Base-by-base conservation (phyloP, 2,329 filamentous ascomycete genomes). In the Hymenoscyphus repandus region DNA sequence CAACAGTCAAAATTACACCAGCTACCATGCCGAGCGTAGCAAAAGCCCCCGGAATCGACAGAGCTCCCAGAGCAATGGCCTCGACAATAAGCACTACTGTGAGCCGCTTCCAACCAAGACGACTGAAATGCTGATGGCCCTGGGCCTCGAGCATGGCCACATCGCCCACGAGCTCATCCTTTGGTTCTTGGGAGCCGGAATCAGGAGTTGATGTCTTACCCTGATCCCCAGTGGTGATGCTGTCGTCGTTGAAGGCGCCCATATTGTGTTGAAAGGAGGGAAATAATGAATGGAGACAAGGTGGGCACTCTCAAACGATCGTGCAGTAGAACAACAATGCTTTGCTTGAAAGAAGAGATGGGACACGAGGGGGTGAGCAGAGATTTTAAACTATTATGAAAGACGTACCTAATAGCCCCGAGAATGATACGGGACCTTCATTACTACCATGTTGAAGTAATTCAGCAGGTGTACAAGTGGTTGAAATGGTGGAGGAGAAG, bases 1-100 rank as follows among this genome's bases (percentile, higher is more conserved):
- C 58, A 18, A 64, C 31, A 3, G 49, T 53, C 6, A 45, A 46
- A 40, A 63, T 61, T 7, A 64, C 52, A 45, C 61, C 62, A 22
- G 51, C 53, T 3, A 62, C 52, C 61, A 64, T 61, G 17, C 61
- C 61, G 20, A 63, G 48, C 1, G 58, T 58, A 5, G 61, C 61
- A 39, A 62, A 62, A 6, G 60, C 60, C 11, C 33, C 39, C 2
- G 60, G 61, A 18, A 62, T 56, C 7, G 55, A 58, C 6, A 63
- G 47, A 40, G 49, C 52, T 13, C 61, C 74, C 22, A 76, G 67
- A 6, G 73, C 72, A 53, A 76, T 74, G 30, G 74, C 72, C 58
- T 76, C 74, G 48, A 75, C 74, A 47, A 76, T 74, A 49, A 76
- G 63, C 50, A 74, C 72, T 17, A 76, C 64, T 1, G 73, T 75